Base-by-base conservation (phyloP, 208 protist species). In the Acanthamoeba pearcei region DNA sequence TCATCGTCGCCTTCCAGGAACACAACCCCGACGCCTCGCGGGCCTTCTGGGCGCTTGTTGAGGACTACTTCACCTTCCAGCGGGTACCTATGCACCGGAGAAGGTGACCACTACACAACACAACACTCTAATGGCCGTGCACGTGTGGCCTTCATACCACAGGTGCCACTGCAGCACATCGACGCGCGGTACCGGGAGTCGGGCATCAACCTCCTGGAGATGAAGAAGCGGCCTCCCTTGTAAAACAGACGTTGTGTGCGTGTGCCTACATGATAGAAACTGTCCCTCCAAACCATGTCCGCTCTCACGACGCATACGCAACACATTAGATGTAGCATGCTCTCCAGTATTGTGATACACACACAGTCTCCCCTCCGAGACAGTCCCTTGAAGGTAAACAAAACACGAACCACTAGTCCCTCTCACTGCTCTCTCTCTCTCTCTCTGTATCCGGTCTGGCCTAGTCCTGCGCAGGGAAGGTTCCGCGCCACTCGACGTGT, bases 11-110 rank as follows among this genome's bases (percentile, higher is more conserved):
- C 57, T 92, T 92, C 32, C 86, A 92, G 62, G 86, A 92, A 17
- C 86, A 92, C 66, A 92, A 92, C 86, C 86, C 86, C 19, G 86
- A 92, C 49, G 86, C 86, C 0, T 9, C 66, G 32, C 38, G 49
- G 9, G 49, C 35, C 22, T 78, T 92, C 24, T 92, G 86, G 86
- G 5, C 17, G 51, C 74, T 5, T 15, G 57, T 92, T 2, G 86
- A 74, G 42, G 22, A 72, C 51, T 92, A 55, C 49, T 92, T 92
- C 86, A 53, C 60, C 46, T 92, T 29, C 42, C 24, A 78, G 35
- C 35, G 66, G 60, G 86, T 92, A 92, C 29, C 22, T 83, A 29
- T 83, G 24, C 42, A 22, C 13, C 5, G n/a, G n/a, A 35, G 22
- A 60, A 13, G 10, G 55, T 0, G 15, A 60, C 15, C 15, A 13